These are phyloP conservation scores for Ceratobasidium theobromae DNA, from an alignment of 1,284 basidiomycete species.

Conservation along the genomic window DNA sequence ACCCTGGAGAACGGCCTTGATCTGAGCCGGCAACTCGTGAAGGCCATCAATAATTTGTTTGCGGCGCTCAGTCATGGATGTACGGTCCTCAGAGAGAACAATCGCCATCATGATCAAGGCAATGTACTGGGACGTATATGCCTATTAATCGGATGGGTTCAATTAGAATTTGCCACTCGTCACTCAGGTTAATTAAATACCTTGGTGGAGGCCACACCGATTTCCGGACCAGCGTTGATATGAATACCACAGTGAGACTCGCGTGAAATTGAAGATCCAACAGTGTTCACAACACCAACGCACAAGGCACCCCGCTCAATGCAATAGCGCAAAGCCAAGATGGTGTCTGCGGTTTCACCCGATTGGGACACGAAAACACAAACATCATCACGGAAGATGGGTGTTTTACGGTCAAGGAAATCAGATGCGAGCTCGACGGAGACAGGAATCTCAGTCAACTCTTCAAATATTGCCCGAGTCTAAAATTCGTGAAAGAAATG, in stretches of 20 bases:
- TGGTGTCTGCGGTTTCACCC: slow-evolving; percentile 98
- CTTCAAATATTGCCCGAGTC: slow-evolving; percentile 98
- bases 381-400: slow-evolving; percentile 98
- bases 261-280: slow-evolving; percentile 96
- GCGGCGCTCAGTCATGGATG: slow-evolving; percentile 87
- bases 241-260: slow-evolving; percentile 99
- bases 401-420: slow-evolving; percentile 98
- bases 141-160: slow-evolving; percentile 49
- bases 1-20: slow-evolving; percentile 82
- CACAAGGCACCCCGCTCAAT: slow-evolving; percentile 95
- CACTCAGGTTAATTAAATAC: slow-evolving; percentile 45
- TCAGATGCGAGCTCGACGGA: slow-evolving; percentile 97
- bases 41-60: slow-evolving; percentile 94
- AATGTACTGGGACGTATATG: slow-evolving; percentile 99
- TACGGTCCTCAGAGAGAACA: slow-evolving; percentile 95
- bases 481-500: slow-evolving; percentile 33
- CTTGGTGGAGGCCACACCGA: slow-evolving; percentile 99
- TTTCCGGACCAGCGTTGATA: slow-evolving; percentile 99
- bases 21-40: slow-evolving; percentile 86
- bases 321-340: slow-evolving; percentile 95
- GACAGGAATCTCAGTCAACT: slow-evolving; percentile 98
- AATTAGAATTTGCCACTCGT: background rate
- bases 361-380: slow-evolving; percentile 97
- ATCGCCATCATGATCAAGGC: slow-evolving; percentile 98
- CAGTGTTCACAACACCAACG: slow-evolving; percentile 97